Percentiles rank a stretch among this genome's conserved stretches.
Evolutionary conservation across 2,329 filamentous ascomycete species (phyloP).

Genomic region (Lasiodiplodia citricola): DNA sequence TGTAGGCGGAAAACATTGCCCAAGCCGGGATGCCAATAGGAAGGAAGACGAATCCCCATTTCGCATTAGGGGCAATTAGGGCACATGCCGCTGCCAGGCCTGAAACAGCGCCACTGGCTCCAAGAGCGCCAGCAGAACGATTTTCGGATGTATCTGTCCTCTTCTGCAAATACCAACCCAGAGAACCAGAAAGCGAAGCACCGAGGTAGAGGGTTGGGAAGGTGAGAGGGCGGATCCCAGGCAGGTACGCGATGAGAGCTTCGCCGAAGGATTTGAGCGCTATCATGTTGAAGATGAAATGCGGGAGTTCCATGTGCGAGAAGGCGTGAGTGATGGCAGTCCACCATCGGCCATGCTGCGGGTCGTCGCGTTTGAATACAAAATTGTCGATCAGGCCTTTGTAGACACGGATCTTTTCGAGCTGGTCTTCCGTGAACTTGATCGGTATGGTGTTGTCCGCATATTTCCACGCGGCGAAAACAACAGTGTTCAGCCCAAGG

Average conservation of each 20-base stretch:
- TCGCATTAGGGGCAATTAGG: conserved; percentile 42
- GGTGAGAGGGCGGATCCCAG: conserved; percentile 30
- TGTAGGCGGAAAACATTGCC: conserved; percentile 42
- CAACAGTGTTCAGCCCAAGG: conserved; percentile 47
- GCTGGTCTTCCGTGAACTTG: conserved; percentile 17
- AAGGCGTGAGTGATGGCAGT: conserved; percentile 46
- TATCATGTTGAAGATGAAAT: conserved; percentile 51
- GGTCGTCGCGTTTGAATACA: conserved; percentile 37
- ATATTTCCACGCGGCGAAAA: conserved; percentile 48
- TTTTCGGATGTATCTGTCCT: background rate
- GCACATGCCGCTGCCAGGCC: conserved; percentile 48
- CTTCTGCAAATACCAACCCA: conserved; percentile 27
- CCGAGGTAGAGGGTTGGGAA: conserved; percentile 40
- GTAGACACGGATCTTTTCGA: background rate
- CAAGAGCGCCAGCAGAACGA: conserved; percentile 32
- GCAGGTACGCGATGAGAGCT: conserved; percentile 33
- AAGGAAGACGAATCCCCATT: conserved; percentile 31
- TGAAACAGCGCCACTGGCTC: conserved; percentile 50
- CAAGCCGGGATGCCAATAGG: conserved; percentile 51
- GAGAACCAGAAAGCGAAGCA: conserved; percentile 34
- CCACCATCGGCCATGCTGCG: conserved; percentile 34
- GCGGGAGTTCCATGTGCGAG: conserved; percentile 42
- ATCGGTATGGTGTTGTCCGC: conserved; percentile 28
- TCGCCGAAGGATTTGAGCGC: conserved; percentile 45
- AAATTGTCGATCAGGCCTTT: conserved; percentile 34